A percentile compares a stretch with the other conserved stretches of the same genome.
These are phyloP conservation scores for Escovopsis sp. DNA, from an alignment of 2,329 filamentous ascomycete genomes.

Conservation along the genomic window DNA sequence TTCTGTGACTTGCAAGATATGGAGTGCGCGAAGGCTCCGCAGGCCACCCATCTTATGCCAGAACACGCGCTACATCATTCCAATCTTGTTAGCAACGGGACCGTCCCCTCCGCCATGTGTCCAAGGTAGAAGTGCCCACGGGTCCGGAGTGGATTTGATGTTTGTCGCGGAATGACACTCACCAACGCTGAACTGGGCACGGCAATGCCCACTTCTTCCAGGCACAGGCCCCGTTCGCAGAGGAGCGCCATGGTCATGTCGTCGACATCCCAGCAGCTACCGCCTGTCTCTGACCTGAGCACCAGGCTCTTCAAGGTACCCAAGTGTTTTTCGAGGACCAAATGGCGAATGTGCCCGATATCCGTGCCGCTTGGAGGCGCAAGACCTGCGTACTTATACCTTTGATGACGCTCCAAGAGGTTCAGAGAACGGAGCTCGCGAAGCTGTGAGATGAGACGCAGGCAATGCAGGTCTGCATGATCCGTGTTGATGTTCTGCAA, in stretches of 20 bases:
- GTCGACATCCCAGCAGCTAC: constrained; percentile 40
- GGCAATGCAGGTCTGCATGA: constrained; percentile 39
- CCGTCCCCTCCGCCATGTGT: too few relatives aligned
- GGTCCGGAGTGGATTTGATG: too few relatives aligned
- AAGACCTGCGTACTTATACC: constrained; percentile 37
- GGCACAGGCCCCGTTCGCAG: constrained; percentile 29
- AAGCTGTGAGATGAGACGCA: constrained; percentile 37
- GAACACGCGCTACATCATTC: constrained; percentile 34
- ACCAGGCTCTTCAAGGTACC: constrained; percentile 37
- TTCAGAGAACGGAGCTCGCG: constrained; percentile 41
- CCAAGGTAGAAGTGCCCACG: too few relatives aligned
- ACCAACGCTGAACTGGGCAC: constrained; percentile 30
- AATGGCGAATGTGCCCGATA: constrained; percentile 42
- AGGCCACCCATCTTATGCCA: constrained; percentile 36
- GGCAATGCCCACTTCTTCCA: constrained; percentile 40
- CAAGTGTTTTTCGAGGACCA: constrained; percentile 43
- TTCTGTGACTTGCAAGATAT: constrained; percentile 37
- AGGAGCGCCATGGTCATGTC: constrained; percentile 38
- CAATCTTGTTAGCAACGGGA: constrained; percentile 1
- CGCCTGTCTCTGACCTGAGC: constrained; percentile 39
- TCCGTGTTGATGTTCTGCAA: constrained; percentile 47
- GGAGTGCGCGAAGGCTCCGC: constrained; percentile 35
- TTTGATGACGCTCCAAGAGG: constrained; percentile 37
- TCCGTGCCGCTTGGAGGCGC: constrained; percentile 32
- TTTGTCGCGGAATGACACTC: too few relatives aligned